Evolutionary conservation across 768 basidiomycete species (phyloP).

Genomic region (Leucosporidium yakuticum): DNA sequence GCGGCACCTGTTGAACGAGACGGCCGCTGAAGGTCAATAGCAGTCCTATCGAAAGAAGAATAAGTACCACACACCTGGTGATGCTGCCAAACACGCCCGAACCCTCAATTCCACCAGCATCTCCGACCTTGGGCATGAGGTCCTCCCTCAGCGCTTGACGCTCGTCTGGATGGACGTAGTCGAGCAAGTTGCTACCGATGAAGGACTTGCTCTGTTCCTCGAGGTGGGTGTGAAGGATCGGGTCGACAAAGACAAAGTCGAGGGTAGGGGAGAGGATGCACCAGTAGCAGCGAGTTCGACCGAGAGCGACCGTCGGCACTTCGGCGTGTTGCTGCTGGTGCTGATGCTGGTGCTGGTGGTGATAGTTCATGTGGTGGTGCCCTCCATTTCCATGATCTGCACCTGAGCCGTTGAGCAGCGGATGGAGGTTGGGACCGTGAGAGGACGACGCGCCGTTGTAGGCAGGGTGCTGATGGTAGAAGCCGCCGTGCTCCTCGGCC

Average conservation of each 20-base stretch:
- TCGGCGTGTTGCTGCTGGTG: background rate
- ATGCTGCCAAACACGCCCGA: slow-evolving; percentile 38
- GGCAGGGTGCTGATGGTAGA: too few species aligned
- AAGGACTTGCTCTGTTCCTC: slow-evolving; percentile 15
- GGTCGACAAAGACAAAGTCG: slow-evolving; percentile 37
- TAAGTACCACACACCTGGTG: slow-evolving; percentile 28
- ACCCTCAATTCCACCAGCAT: slow-evolving; percentile 22
- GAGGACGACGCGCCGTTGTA: too few species aligned
- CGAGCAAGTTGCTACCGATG: slow-evolving; percentile 31
- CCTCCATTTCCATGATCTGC: too few species aligned
- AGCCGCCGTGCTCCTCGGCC: too few species aligned
- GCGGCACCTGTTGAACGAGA: slow-evolving; percentile 22
- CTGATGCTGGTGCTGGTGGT: too few species aligned
- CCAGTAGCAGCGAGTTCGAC: slow-evolving; percentile 39
- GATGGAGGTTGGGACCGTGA: too few species aligned
- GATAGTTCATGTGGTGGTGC: too few species aligned
- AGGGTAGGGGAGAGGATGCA: slow-evolving; percentile 33
- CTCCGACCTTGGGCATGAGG: slow-evolving; percentile 17
- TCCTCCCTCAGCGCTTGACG: slow-evolving; percentile 15
- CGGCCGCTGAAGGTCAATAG: background rate
- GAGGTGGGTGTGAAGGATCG: slow-evolving; percentile 31
- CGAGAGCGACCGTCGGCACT: slow-evolving; percentile 6
- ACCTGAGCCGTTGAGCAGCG: too few species aligned
- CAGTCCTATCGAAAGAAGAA: background rate
- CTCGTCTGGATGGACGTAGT: slow-evolving; percentile 39